phyloP scores from a whole-genome alignment of 441 rosid genomes.

The Pelargonium fulgidum region DNA sequence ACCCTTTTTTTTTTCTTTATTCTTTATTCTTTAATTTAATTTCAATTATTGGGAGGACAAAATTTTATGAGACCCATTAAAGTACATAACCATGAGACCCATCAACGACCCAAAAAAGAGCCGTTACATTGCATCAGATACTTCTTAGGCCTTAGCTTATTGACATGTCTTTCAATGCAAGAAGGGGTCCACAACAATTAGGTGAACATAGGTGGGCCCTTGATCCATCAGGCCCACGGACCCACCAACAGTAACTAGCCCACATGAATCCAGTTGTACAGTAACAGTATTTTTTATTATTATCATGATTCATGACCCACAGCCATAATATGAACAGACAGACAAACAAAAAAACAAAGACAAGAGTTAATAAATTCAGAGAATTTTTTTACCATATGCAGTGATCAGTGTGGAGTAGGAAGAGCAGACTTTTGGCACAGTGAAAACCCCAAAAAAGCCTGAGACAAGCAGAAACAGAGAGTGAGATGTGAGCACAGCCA shows the following conservation, averaged over 20 bases:
- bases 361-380: not conserved
- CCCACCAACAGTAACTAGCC: not conserved
- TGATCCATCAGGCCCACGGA: not conserved
- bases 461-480: constrained; percentile 15
- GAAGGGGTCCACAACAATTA: not conserved
- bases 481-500: constrained; percentile 9
- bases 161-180: too few relatives aligned
- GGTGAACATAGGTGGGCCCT: not conserved
- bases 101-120: not conserved
- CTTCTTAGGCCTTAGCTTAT: too few relatives aligned
- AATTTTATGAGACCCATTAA: not conserved
- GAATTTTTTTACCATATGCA: constrained; percentile 45
- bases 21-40: not conserved
- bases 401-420: constrained; percentile 62
- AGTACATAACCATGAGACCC: not conserved
- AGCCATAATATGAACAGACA: not conserved
- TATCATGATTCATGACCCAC: constrained; percentile 1
- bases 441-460: constrained; percentile 78
- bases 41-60: not conserved
- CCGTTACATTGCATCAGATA: too few relatives aligned
- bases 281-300: not conserved
- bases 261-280: not conserved
- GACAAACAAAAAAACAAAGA: not conserved
- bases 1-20: not conserved
- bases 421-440: constrained; percentile 64